Conservation (phyloP, 2,329 filamentous ascomycete species). For the Blumeria hordei region DNA sequence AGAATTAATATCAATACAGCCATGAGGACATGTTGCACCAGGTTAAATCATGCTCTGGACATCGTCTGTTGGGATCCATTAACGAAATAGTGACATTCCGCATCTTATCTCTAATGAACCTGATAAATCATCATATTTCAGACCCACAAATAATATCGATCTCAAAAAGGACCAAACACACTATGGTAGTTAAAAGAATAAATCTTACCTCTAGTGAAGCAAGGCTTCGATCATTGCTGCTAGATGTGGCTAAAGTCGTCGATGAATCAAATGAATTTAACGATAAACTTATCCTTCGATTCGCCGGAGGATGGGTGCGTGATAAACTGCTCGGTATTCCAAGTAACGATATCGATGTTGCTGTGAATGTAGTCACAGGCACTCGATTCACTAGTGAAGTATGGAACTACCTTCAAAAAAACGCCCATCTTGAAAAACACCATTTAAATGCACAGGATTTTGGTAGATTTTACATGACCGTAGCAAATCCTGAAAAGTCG, state of each 20-base stretch:
- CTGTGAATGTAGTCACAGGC: conserved; percentile 69
- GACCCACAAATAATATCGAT: conserved; percentile 5
- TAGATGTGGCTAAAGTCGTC: conserved; percentile 58
- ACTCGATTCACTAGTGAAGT: conserved; percentile 48
- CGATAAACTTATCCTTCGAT: conserved; percentile 41
- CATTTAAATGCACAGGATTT: conserved; percentile 31
- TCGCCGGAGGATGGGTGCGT: conserved; percentile 71
- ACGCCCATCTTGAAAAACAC: conserved; percentile 37
- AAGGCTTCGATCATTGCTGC: conserved; percentile 48
- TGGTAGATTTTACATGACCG: conserved; percentile 65
- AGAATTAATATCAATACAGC: neutral
- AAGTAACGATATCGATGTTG: conserved; percentile 65
- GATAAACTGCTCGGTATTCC: conserved; percentile 53
- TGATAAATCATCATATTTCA: neutral
- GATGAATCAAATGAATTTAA: conserved; percentile 23
- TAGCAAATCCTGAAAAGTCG: conserved; percentile 82
- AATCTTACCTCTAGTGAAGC: conserved; percentile 45
- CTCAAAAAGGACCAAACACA: conserved; percentile 6
- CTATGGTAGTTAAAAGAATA: conserved; percentile 16
- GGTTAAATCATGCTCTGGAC: neutral
- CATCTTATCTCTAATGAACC: neutral
- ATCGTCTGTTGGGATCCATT: neutral
- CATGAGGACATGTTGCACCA: conserved; percentile 3
- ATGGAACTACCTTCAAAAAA: conserved; percentile 38
- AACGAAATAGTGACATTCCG: neutral